Evolutionary conservation across 148 eudicot species (phyloP), one percentile per base, ranked within the genome.

Genomic region (Gaultheria prostrata): DNA sequence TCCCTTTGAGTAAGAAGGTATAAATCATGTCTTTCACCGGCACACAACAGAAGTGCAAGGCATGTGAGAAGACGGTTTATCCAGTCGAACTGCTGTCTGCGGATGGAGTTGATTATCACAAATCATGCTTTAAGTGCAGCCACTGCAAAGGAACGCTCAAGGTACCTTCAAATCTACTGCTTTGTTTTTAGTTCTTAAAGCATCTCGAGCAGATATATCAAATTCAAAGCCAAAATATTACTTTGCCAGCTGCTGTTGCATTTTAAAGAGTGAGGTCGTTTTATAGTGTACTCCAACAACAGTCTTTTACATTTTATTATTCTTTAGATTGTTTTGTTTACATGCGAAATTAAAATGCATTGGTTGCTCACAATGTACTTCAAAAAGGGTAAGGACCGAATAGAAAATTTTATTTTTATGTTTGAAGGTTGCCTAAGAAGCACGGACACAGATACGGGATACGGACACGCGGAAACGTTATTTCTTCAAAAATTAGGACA

Each of bases 21-120:
- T 4, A 85, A 88, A 85, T 78, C 79, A 92, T 91, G 95, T 90
- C 97, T 82, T 95, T 95, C 83, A 91, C 89, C 18, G 98, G 98
- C 73, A 95, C 98, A 21, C 87, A 85, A 32, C 91, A 95, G 80
- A 93, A 93, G 87, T 95, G 98, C 92, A 95, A 92, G 92, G 98
- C 90, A 50, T 95, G 98, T 69, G 94, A 90, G 78, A 95, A 95
- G 91, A 95, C 98, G 4, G 98, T 95, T 67, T 95, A 95, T 83
- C 83, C 92, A 28, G 90, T 95, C 82, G 98, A 95, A 90, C 88
- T 89, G 56, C 84, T 93, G 61, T 91, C 97, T 73, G 98, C 97
- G 48, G 98, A 95, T 89, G 97, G 97, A 56, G 61, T 86, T 75
- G 48, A 87, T 86, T 95, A 86, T 87, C 98, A 95, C 48, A 95